Evolutionary conservation across 805 yeast genomes (phyloP).

Genomic region (Cyberlindnera nakhonratchasimensis): DNA sequence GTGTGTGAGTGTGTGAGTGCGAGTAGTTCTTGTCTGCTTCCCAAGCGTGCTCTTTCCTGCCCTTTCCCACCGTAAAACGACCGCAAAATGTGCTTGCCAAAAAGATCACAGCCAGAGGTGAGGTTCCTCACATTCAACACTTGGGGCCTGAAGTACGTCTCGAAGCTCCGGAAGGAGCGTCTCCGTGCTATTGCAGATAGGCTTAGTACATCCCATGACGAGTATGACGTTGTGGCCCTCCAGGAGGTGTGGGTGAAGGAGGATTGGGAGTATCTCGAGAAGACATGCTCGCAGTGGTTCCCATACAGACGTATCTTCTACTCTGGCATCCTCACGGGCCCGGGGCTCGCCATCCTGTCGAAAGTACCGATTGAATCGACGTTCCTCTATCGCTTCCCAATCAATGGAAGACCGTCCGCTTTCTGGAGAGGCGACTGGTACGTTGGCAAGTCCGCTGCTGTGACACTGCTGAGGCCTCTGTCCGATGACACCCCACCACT

Average conservation of each 20-base stretch:
- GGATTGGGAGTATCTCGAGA: slow-evolving; percentile 70
- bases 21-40: too few relatives aligned
- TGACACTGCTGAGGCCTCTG: slow-evolving; percentile 60
- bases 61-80: background rate
- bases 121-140: slow-evolving; percentile 67
- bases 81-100: background rate
- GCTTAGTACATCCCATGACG: slow-evolving; percentile 41
- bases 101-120: slow-evolving; percentile 29
- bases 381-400: slow-evolving; percentile 78
- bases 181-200: slow-evolving; percentile 70
- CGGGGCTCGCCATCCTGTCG: slow-evolving; percentile 84
- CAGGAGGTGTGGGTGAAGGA: slow-evolving; percentile 91
- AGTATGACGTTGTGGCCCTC: slow-evolving; percentile 83
- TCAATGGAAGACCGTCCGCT: slow-evolving; percentile 93
- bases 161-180: slow-evolving; percentile 65
- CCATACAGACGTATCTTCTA: slow-evolving; percentile 70
- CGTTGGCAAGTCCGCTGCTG: slow-evolving; percentile 87
- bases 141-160: slow-evolving; percentile 87
- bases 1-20: too few relatives aligned
- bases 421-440: slow-evolving; percentile 95
- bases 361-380: slow-evolving; percentile 79
- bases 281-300: slow-evolving; percentile 41
- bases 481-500: slow-evolving; percentile 47
- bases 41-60: too few relatives aligned
- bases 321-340: slow-evolving; percentile 87